Percentiles rank a stretch among this genome's conserved stretches.
Conservation (phyloP, 495 filamentous ascomycete genomes). For the Friedmanniomyces endolithicus region DNA sequence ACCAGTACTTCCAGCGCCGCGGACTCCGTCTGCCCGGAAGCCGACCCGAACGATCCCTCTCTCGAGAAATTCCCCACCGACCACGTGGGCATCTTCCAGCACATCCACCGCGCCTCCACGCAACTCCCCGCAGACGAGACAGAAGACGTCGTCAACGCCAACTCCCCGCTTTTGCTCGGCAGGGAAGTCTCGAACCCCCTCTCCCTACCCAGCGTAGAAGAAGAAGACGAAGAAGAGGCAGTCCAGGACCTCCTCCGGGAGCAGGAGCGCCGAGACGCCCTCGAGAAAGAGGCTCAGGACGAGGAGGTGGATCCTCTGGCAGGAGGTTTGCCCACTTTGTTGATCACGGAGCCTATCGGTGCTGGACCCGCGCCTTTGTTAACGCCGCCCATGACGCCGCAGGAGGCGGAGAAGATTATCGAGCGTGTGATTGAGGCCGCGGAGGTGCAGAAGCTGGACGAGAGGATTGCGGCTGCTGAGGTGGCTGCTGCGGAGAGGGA, state of each 20-base stretch:
- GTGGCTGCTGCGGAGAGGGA: neutral
- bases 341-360: neutral
- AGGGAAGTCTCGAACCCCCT: neutral
- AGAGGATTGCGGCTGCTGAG: neutral
- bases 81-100: conserved; percentile 9
- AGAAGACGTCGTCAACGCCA: neutral
- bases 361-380: neutral
- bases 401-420: conserved; percentile 3
- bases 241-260: conserved; percentile 4
- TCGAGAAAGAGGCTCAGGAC: neutral
- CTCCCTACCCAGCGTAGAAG: conserved; percentile 14
- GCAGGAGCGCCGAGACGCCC: conserved; percentile 2
- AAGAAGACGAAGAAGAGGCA: conserved; percentile 10
- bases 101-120: conserved; percentile 7
- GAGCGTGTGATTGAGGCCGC: neutral
- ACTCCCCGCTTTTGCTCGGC: neutral
- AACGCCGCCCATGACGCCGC: conserved; percentile 14
- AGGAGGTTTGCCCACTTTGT: neutral
- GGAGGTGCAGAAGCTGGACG: neutral
- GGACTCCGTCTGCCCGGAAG: conserved; percentile 9
- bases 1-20: neutral
- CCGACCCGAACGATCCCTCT: conserved; percentile 10
- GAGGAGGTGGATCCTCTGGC: conserved; percentile 5
- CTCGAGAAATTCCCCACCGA: conserved; percentile 21
- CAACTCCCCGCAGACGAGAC: conserved; percentile 4